Conservation (phyloP, 805 yeast genomes). For the Metschnikowia aberdeeniae region DNA sequence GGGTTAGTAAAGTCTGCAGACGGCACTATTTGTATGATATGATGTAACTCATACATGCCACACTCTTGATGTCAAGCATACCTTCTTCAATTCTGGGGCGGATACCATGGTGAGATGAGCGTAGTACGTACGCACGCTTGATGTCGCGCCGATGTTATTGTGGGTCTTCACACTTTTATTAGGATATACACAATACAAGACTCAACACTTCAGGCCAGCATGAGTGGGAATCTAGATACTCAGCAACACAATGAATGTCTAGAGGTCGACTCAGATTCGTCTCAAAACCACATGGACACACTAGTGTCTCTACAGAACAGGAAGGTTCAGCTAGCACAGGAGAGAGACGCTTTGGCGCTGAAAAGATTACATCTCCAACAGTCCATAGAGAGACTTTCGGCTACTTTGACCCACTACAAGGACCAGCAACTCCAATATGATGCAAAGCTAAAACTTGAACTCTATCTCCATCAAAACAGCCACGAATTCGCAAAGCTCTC, state of each 20-base stretch:
- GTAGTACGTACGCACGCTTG: neutral
- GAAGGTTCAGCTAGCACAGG: constrained; percentile 11
- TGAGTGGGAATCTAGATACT: neutral
- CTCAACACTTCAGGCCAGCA: neutral
- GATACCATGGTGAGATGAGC: constrained; percentile 43
- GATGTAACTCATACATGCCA: too few relatives aligned
- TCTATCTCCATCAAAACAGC: constrained; percentile 16
- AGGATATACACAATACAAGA: too few relatives aligned
- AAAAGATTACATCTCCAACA: constrained; percentile 8
- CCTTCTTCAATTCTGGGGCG: constrained; percentile 58
- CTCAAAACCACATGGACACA: constrained; percentile 10
- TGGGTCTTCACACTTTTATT: neutral
- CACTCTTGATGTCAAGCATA: constrained; percentile 26
- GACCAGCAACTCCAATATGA: constrained; percentile 14
- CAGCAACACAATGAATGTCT: constrained; percentile 1
- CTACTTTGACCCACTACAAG: constrained; percentile 9
- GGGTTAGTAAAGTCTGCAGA: constrained; percentile 18
- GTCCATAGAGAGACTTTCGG: constrained; percentile 8
- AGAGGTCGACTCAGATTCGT: neutral
- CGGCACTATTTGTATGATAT: neutral
- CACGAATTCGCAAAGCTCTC: constrained; percentile 10
- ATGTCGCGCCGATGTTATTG: too few relatives aligned
- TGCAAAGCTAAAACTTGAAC: constrained; percentile 14
- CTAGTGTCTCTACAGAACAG: constrained; percentile 12
- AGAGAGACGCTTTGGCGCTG: constrained; percentile 9